Evolutionary conservation across 1,139 yeast genomes (phyloP).

Genomic region (Torulaspora pretoriensis): DNA sequence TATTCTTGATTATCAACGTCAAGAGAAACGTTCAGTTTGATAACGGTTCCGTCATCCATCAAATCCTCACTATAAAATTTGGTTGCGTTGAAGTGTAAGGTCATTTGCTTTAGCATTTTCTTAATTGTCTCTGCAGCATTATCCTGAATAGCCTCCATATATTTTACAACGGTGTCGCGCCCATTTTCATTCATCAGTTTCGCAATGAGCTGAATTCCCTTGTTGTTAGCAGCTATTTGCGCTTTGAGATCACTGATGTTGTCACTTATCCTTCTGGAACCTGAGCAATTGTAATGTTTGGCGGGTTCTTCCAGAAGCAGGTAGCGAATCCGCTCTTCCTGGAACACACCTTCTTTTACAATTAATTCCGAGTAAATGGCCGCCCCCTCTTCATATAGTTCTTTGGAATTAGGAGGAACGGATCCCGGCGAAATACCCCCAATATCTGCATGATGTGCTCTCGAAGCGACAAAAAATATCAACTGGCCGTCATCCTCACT

Average conservation of each 20-base stretch:
- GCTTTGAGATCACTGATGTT: slow-evolving; percentile 49
- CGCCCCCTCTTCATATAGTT: slow-evolving; percentile 48
- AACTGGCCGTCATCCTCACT: slow-evolving; percentile 36
- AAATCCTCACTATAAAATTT: slow-evolving; percentile 39
- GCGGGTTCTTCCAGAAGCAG: slow-evolving; percentile 42
- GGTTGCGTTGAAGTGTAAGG: slow-evolving; percentile 26
- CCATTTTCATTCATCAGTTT: slow-evolving; percentile 40
- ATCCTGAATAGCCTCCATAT: slow-evolving; percentile 46
- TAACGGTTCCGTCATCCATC: slow-evolving; percentile 48
- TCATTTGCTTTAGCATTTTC: slow-evolving; percentile 36
- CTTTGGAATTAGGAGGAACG: slow-evolving; percentile 47
- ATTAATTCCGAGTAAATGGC: slow-evolving; percentile 44
- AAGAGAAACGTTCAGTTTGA: slow-evolving; percentile 42
- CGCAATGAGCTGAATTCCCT: slow-evolving; percentile 43
- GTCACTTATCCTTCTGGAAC: slow-evolving; percentile 45
- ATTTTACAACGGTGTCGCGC: slow-evolving; percentile 38
- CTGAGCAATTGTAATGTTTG: slow-evolving; percentile 44
- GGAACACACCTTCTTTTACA: slow-evolving; percentile 41
- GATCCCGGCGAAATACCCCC: slow-evolving; percentile 49
- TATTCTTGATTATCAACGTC: slow-evolving; percentile 40
- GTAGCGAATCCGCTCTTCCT: slow-evolving; percentile 40
- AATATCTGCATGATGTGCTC: slow-evolving; percentile 53
- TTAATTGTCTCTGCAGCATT: slow-evolving; percentile 44
- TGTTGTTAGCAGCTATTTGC: slow-evolving; percentile 47
- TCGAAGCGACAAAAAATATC: slow-evolving; percentile 45